Evolutionary conservation across 1,284 basidiomycete species (phyloP).

Genomic region (Moniliophthora roreri): DNA sequence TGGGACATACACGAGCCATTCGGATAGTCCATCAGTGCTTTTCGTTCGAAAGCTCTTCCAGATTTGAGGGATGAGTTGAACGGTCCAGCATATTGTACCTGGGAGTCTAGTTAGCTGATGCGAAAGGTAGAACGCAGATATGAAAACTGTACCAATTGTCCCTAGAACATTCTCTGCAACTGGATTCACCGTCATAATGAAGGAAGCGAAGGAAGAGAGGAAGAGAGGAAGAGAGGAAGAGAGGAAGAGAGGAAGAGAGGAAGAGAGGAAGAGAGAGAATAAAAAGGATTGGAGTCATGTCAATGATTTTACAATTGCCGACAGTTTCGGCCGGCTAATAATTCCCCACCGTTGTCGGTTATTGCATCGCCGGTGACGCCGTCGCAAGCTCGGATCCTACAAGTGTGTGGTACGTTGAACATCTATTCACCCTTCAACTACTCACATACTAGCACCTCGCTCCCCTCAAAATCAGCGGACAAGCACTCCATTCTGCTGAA

Average conservation of each 20-base stretch:
- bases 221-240: neutral
- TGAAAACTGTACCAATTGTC: constrained; percentile 45
- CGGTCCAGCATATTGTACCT: constrained; percentile 71
- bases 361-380: too few relatives aligned
- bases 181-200: constrained; percentile 35
- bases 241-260: neutral
- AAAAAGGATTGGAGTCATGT: too few relatives aligned
- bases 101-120: neutral
- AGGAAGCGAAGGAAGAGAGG: neutral
- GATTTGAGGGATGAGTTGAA: constrained; percentile 74
- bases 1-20: constrained; percentile 66
- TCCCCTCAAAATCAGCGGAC: too few relatives aligned
- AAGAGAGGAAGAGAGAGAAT: too few relatives aligned
- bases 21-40: constrained; percentile 72
- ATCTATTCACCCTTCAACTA: too few relatives aligned
- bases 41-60: constrained; percentile 77
- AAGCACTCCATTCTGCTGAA: too few relatives aligned
- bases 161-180: constrained; percentile 61
- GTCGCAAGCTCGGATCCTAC: too few relatives aligned
- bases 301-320: too few relatives aligned
- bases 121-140: constrained; percentile 10
- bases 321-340: too few relatives aligned
- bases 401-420: too few relatives aligned
- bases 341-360: too few relatives aligned
- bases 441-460: too few relatives aligned